phyloP scores from a whole-genome alignment of 192 early-diverging fungal species.

The Coemansia sp. region DNA sequence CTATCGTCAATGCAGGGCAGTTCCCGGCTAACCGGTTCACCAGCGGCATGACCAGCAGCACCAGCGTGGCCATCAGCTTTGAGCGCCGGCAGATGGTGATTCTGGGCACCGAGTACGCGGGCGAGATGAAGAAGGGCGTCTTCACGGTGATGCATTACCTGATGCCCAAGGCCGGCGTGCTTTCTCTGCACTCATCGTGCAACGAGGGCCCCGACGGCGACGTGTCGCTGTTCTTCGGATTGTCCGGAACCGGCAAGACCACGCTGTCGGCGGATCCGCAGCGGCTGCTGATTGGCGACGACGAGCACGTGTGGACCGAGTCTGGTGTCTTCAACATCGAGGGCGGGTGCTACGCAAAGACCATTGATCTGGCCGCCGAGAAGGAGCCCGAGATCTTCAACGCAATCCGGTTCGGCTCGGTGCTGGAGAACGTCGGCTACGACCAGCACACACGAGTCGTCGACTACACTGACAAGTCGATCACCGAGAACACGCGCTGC shows the following conservation, averaged over 20 bases:
- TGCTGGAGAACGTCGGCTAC: slow-evolving; percentile 93
- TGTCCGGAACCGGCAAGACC: slow-evolving; percentile 98
- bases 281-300: slow-evolving; percentile 94
- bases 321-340: slow-evolving; percentile 98
- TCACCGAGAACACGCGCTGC: slow-evolving; percentile 96
- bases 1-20: slow-evolving; percentile 94
- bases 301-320: slow-evolving; percentile 99
- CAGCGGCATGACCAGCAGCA: slow-evolving; percentile 93
- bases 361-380: slow-evolving; percentile 89
- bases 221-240: slow-evolving; percentile 97
- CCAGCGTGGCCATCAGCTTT: slow-evolving; percentile 91
- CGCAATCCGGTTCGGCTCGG: slow-evolving; percentile 90
- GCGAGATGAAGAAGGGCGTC: slow-evolving; percentile 99
- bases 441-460: slow-evolving; percentile 71
- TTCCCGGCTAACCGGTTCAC: slow-evolving; percentile 95
- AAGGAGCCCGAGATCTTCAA: slow-evolving; percentile 99
- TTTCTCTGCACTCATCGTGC: slow-evolving; percentile 75
- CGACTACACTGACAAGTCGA: slow-evolving; percentile 74
- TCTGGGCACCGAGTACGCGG: slow-evolving; percentile 96
- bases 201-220: slow-evolving; percentile 89
- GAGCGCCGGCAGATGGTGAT: slow-evolving; percentile 96
- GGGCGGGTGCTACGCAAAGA: slow-evolving; percentile 99
- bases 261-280: slow-evolving; percentile 94
- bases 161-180: slow-evolving; percentile 83
- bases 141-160: slow-evolving; percentile 99